Evolutionary conservation across 2,329 filamentous ascomycete genomes (phyloP), one percentile per base, ranked within the genome.

Genomic region (Dactylonectria estremocensis): DNA sequence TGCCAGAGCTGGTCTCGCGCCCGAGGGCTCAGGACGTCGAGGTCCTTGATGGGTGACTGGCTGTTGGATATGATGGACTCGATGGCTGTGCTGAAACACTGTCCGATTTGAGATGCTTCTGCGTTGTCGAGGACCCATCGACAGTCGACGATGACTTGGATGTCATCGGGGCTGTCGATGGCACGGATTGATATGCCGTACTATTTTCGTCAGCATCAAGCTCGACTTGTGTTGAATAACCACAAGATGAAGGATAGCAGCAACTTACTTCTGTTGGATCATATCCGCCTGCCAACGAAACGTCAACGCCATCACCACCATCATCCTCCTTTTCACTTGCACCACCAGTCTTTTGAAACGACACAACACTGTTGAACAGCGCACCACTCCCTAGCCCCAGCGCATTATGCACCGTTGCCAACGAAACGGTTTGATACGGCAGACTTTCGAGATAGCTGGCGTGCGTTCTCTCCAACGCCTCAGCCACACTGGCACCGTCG

Each of bases 361-460:
- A 53, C 4, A 61, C n/a, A n/a, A 31, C 49, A 5, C 48, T 61
- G 35, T 61, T 61, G 35, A 61, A 61, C 3, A 61, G 22, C 20
- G 45, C 13, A 2, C 48, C 40, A 5, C 40, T 24, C 22, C 46
- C 50, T 22, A 58, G 57, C 28, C 54, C 52, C 18, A 67, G 46
- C 3, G 60, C 52, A 49, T 67, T 60, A n/a, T 40, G 45, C 37
- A 67, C 64, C 11, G 63, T 53, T 6, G 64, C 60, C 28, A 67
- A 22, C 24, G 59, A 57, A 11, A 37, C 59, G 45, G 63, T 60
- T 37, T 67, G 64, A 37, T 67, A 60, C 18, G 59, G 64, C 6
- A 67, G 50, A 11, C 63, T 66, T 43, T 66, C 50, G 5, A 66
- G 9, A 24, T 66, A 67, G 1, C 59, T 63, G 20, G 18, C 49